Base-by-base conservation (phyloP, 139 green algal genomes). In the Medakamo hakoo region DNA sequence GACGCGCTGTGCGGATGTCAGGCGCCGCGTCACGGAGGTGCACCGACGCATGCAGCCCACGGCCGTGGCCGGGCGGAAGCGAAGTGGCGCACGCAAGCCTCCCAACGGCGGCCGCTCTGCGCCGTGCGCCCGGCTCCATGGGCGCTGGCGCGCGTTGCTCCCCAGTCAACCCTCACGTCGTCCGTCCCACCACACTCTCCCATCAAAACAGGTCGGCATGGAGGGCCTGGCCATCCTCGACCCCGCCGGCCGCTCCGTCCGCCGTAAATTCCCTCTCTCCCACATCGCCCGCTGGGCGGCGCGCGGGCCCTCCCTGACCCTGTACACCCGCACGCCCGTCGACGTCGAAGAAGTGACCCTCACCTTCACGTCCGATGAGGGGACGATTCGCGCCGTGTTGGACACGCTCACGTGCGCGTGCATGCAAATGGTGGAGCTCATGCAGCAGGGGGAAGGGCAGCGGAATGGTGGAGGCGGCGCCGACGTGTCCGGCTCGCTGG, bases 331-430 rank as follows among this genome's bases (percentile, higher is more conserved):
- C 52, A 87, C 80, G 24, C 76, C 79, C 29, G 73, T 78, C 30
- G 87, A 95, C 27, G 73, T 93, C 48, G 87, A 94, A 75, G 87
- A 95, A 69, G 73, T 93, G 3, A 84, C 78, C 1, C 68, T 95
- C 28, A 59, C 78, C 23, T 78, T 66, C 4, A 16, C 40, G 9
- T 52, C 40, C 40, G 77, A 86, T 27, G 77, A 92, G 23, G 64
- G 55, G 57, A 85, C 75, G 4, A 82, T 89, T 3, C 74, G 78
- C 21, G 80, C 69, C 28, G 73, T 84, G 3, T 68, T 95, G 49
- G 87, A 95, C 74, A 92, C 83, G 29, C 71, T 95, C 3, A 93
- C 86, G 19, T 88, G 73, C 68, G 87, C 62, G 55, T 95, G 86
- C 72, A 89, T 94, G 84, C 87, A 94, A 82, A 80, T 92, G 62